Percentiles rank a stretch among this genome's conserved stretches.
Evolutionary conservation across 2,329 filamentous ascomycete species (phyloP).

Genomic region (Aspergillus vadensis): DNA sequence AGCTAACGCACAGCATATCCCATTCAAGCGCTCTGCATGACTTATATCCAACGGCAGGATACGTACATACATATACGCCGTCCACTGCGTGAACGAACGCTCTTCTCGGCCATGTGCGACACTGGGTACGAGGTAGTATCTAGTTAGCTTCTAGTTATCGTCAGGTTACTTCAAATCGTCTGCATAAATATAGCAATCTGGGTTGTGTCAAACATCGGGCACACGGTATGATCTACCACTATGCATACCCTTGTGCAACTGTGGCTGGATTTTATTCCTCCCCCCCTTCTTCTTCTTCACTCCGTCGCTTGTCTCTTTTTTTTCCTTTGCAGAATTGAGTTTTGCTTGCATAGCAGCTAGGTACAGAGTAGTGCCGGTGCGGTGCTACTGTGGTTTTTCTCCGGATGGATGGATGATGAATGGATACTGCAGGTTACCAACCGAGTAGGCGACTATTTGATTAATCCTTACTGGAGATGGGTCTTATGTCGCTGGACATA

Average conservation of each 20-base stretch:
- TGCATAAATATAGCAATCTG: neutral
- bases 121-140: no score
- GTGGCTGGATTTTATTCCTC: neutral
- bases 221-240: constrained; percentile 1
- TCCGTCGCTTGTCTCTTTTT: neutral
- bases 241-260: neutral
- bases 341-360: neutral
- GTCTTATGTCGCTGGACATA: no score
- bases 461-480: no score
- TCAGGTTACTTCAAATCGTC: neutral
- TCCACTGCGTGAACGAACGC: no score
- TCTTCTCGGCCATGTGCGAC: neutral
- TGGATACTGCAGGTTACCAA: no score
- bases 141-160: no score
- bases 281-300: neutral
- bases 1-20: neutral
- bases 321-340: neutral
- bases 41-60: neutral
- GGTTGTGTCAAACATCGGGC: neutral
- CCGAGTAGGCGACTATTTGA: no score
- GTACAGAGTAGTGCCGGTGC: neutral
- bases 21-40: neutral
- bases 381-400: no score
- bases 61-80: neutral
- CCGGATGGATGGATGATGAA: no score